A percentile compares a stretch with the other conserved stretches of the same genome.
These are phyloP conservation scores for Populus hybrid DNA, from an alignment of 441 rosid genomes.

Conservation along the genomic window DNA sequence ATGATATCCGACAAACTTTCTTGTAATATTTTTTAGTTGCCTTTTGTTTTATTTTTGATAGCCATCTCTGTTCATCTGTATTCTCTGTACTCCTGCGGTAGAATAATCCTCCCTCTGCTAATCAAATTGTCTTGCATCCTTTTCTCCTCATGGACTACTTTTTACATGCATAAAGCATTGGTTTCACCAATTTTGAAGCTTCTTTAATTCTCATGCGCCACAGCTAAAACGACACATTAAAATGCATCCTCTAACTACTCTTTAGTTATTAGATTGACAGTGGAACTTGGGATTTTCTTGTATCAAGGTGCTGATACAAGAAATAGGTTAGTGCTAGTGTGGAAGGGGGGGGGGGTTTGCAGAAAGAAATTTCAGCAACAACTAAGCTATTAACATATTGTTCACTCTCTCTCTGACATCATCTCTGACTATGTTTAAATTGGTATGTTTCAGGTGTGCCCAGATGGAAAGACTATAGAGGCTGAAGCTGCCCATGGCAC, in stretches of 20 bases:
- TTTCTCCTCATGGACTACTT: not conserved
- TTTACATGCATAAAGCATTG: not conserved
- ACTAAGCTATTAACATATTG: not conserved
- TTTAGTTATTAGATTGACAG: not conserved
- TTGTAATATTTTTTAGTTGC: not conserved
- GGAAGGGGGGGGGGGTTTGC: not conserved
- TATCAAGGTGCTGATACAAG: not conserved
- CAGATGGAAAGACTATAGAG: constrained; percentile 85
- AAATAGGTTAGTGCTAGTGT: constrained; percentile 1
- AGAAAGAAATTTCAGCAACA: not conserved
- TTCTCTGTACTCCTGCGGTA: not conserved
- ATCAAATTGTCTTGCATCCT: not conserved
- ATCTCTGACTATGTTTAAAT: not conserved
- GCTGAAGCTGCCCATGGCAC: constrained; percentile 97
- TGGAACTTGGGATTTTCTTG: too few relatives aligned
- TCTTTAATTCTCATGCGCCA: too few relatives aligned
- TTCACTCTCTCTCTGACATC: not conserved
- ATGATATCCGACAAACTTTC: constrained; percentile 12
- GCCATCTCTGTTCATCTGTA: not conserved
- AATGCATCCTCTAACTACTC: too few relatives aligned
- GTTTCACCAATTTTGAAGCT: too few relatives aligned
- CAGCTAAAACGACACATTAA: too few relatives aligned
- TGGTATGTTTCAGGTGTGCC: constrained; percentile 57
- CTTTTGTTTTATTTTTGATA: not conserved
- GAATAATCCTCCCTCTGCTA: not conserved